Evolutionary conservation across 805 yeast species (phyloP).

Genomic region (Kluyveromyces dobzhanskii): DNA sequence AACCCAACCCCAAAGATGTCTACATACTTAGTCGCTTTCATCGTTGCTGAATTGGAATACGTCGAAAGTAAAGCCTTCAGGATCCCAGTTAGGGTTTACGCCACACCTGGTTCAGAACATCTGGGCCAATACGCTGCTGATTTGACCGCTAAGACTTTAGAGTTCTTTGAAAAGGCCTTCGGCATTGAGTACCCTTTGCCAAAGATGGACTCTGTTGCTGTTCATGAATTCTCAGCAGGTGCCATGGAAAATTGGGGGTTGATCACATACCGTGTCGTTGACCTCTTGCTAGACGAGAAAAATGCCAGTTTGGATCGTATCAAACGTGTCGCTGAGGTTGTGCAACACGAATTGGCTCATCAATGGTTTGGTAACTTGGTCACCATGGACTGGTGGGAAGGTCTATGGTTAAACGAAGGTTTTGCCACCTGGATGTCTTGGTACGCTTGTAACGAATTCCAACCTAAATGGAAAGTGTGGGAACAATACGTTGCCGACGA

Average conservation of each 20-base stretch:
- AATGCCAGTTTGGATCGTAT: conserved; percentile 55
- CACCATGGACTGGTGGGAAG: conserved; percentile 92
- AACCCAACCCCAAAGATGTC: conserved; percentile 78
- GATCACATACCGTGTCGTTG: conserved; percentile 72
- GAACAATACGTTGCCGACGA: conserved; percentile 72
- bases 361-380: conserved; percentile 90
- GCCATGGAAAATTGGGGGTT: conserved; percentile 88
- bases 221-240: conserved; percentile 77
- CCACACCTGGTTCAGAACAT: conserved; percentile 68
- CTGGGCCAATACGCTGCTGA: conserved; percentile 69
- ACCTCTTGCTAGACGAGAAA: conserved; percentile 62
- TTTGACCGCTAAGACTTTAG: conserved; percentile 65
- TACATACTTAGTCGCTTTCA: conserved; percentile 78
- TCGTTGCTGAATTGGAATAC: conserved; percentile 70
- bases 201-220: conserved; percentile 74
- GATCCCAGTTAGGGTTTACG: conserved; percentile 72
- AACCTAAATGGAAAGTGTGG: conserved; percentile 85
- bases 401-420: conserved; percentile 82
- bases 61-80: conserved; percentile 58
- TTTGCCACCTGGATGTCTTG: conserved; percentile 90
- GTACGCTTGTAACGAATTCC: conserved; percentile 68
- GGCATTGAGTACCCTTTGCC: conserved; percentile 74
- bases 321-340: conserved; percentile 76
- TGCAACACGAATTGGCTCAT: conserved; percentile 83
- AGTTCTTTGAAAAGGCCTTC: conserved; percentile 62